Base-by-base conservation (phyloP, 1,284 basidiomycete genomes). In the Trametes versicolor region DNA sequence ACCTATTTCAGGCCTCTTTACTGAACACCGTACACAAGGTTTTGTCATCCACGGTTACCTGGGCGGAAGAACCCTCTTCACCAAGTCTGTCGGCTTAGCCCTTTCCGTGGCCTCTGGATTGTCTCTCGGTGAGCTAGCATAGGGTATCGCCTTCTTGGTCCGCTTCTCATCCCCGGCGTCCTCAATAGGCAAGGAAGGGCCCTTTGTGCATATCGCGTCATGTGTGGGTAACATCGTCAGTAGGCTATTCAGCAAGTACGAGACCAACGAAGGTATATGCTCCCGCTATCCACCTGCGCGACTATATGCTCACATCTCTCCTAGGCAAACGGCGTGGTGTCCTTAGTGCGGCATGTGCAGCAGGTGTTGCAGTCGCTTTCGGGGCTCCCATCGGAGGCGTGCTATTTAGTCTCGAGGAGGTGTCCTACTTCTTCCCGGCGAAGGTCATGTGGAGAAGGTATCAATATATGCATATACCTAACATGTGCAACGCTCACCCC, bases 11-110 rank as follows among this genome's bases (percentile, higher is more conserved):
- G 21, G 2, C 13, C 19, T 25, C 6, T 10, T 21, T 3, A 17
- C 39, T 55, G 10, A 45, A 25, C 52, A 12, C 7, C n/a, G 6
- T 13, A 21, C 23, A 0, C 27, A 60, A 92, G 93, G 95, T n/a
- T 99, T 98, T 72, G 97, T 99, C 21, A 98, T 99, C 66, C 96
- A 98, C 73, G 97, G 97, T 23, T 99, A 98, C 76, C 90, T 99
- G 45, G 97, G 97, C 34, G 90, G 85, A 48, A 91, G 95, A 69
- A 96, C 94, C 0, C 79, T 99, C 56, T 91, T 96, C 73, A 95
- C 94, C n/a, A 99, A 99, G 77, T 85, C 91, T 15, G 84, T 97
- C 41, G 97, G 97, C 5, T 78, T 99, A 62, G 90, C 97, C 0
- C 82, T 99, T 4, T 94, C 94, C 5, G 96, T 98, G 23, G 96